Conservation (phyloP, 768 basidiomycete species). For the Russula olivacea region DNA sequence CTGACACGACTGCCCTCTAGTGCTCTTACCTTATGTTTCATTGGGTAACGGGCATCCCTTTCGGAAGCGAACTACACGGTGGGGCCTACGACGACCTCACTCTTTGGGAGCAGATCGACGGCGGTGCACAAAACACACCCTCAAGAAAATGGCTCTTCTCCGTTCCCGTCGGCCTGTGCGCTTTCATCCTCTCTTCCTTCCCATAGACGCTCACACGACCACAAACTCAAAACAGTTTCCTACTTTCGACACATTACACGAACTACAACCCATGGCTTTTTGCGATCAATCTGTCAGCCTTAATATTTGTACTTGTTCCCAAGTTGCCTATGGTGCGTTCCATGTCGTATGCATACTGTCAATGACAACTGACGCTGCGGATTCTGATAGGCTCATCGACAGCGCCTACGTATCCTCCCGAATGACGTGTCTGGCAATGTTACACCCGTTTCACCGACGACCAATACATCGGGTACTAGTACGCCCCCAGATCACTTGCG, state of each 20-base stretch:
- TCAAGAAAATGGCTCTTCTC: conserved; percentile 95
- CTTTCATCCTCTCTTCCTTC: conserved; percentile 19
- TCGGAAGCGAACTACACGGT: conserved; percentile 77
- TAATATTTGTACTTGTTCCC: conserved; percentile 80
- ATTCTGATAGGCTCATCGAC: conserved; percentile 62
- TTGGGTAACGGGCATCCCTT: conserved; percentile 95
- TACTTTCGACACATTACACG: conserved; percentile 97
- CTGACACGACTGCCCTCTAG: background rate
- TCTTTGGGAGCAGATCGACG: conserved; percentile 99
- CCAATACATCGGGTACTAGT: conserved; percentile 48
- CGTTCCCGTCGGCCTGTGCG: conserved; percentile 85
- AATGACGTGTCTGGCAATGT: conserved; percentile 56
- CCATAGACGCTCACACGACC: conserved; percentile 17
- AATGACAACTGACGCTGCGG: background rate
- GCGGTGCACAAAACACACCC: conserved; percentile 97
- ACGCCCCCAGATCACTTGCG: conserved; percentile 29
- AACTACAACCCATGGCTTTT: conserved; percentile 94
- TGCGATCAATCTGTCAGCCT: conserved; percentile 78
- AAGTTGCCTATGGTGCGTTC: conserved; percentile 85
- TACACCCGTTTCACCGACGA: conserved; percentile 66
- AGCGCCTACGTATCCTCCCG: conserved; percentile 72
- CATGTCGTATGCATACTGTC: background rate
- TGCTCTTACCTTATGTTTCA: conserved; percentile 97
- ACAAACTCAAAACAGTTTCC: conserved; percentile 46
- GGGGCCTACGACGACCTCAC: conserved; percentile 98